Conservation (phyloP, 768 basidiomycete genomes). For the Russula ochroleuca region DNA sequence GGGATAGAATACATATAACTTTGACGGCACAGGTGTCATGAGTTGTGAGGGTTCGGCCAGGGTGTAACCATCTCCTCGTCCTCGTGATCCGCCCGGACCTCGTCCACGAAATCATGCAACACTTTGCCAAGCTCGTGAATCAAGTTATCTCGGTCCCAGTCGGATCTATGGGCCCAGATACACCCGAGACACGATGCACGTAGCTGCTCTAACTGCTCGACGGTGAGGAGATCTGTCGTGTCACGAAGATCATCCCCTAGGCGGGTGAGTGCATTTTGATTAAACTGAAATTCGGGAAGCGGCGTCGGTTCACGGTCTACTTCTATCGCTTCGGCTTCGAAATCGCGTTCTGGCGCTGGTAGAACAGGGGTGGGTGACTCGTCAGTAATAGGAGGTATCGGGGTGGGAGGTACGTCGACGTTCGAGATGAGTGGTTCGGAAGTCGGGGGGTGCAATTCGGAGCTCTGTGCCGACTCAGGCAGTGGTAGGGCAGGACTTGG, state of each 20-base stretch:
- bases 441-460: background rate
- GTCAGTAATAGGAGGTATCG: slow-evolving; percentile 1
- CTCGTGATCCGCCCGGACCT: slow-evolving; percentile 42
- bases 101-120: slow-evolving; percentile 63
- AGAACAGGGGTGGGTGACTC: slow-evolving; percentile 23
- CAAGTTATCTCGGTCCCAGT: slow-evolving; percentile 77
- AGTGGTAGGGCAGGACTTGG: background rate
- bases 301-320: slow-evolving; percentile 64
- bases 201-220: slow-evolving; percentile 93
- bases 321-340: slow-evolving; percentile 43
- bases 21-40: slow-evolving; percentile 8
- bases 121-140: slow-evolving; percentile 53
- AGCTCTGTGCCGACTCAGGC: slow-evolving; percentile 5
- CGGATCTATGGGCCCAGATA: slow-evolving; percentile 76
- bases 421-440: background rate
- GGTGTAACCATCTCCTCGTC: slow-evolving; percentile 18
- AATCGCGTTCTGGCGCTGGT: slow-evolving; percentile 30
- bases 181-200: slow-evolving; percentile 74
- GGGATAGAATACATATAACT: slow-evolving; percentile 26
- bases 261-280: slow-evolving; percentile 44
- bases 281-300: slow-evolving; percentile 71
- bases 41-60: background rate
- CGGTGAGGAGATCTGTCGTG: slow-evolving; percentile 55
- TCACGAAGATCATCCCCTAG: slow-evolving; percentile 50
- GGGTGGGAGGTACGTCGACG: background rate